phyloP scores from a whole-genome alignment of 1,284 basidiomycete species.

The Sanghuangporus weigelae region DNA sequence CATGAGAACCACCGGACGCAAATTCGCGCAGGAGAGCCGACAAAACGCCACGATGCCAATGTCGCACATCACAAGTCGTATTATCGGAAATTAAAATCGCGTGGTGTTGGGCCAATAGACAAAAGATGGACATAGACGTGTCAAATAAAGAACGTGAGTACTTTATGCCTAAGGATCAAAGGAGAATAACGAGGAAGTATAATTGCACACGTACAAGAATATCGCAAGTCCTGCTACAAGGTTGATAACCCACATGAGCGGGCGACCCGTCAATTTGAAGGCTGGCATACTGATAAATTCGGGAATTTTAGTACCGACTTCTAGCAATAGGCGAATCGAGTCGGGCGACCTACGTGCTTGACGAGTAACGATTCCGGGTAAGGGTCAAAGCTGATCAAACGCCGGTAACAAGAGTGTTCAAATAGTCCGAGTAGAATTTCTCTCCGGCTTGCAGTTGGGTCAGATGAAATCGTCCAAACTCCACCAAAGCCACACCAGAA shows the following conservation, averaged over 20 bases:
- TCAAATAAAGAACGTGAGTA: background rate
- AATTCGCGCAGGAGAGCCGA: background rate
- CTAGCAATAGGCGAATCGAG: too few relatives aligned
- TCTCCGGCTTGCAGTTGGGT: too few relatives aligned
- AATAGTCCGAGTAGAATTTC: too few relatives aligned
- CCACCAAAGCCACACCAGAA: too few relatives aligned
- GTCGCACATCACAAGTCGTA: background rate
- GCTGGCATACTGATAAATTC: background rate
- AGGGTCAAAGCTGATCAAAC: too few relatives aligned
- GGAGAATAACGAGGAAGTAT: background rate
- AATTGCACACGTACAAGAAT: conserved; percentile 37
- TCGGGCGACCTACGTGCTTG: too few relatives aligned
- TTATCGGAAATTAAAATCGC: conserved; percentile 2
- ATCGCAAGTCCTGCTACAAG: conserved; percentile 41
- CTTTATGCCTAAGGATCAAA: background rate
- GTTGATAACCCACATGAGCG: conserved; percentile 30
- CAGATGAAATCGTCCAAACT: too few relatives aligned
- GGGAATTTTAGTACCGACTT: too few relatives aligned
- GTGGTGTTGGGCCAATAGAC: background rate
- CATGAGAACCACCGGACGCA: background rate
- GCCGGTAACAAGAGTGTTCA: too few relatives aligned
- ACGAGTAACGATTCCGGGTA: too few relatives aligned
- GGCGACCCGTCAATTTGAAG: conserved; percentile 23
- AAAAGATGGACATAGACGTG: background rate
- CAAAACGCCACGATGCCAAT: background rate